Evolutionary conservation across 495 filamentous ascomycete genomes (phyloP).

Genomic region (Penicillium cinerascens): DNA sequence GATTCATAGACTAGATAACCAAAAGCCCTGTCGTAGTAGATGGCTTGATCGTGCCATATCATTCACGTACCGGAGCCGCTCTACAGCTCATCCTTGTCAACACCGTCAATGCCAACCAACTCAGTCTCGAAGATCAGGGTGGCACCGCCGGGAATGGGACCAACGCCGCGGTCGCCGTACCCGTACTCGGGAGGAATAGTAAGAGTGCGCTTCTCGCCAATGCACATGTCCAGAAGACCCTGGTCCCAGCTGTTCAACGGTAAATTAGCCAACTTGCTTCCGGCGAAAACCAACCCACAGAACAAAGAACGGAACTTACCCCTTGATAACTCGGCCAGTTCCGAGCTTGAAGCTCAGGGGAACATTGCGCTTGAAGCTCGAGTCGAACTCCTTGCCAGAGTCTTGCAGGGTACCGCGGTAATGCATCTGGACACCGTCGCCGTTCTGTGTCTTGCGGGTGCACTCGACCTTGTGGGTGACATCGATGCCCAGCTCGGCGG

Average conservation of each 20-base stretch:
- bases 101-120: conserved; percentile 81
- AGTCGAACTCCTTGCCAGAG: conserved; percentile 53
- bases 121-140: conserved; percentile 93
- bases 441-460: conserved; percentile 67
- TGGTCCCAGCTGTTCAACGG: conserved; percentile 68
- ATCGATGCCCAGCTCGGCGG: conserved; percentile 67
- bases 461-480: conserved; percentile 68
- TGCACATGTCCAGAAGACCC: conserved; percentile 90
- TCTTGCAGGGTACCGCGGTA: conserved; percentile 73
- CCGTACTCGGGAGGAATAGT: conserved; percentile 85
- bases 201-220: conserved; percentile 89
- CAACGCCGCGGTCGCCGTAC: conserved; percentile 73
- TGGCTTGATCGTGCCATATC: neutral
- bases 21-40: neutral
- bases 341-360: conserved; percentile 81
- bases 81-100: conserved; percentile 59
- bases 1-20: neutral
- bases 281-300: neutral
- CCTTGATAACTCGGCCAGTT: conserved; percentile 79
- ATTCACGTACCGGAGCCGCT: neutral
- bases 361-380: conserved; percentile 64
- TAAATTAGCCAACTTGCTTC: neutral
- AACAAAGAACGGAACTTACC: conserved; percentile 50
- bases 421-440: conserved; percentile 80
- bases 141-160: conserved; percentile 73